Percentiles rank a stretch among this genome's conserved stretches.
Evolutionary conservation across 2,329 filamentous ascomycete genomes (phyloP).

Genomic region (Colletotrichum tofieldiae): DNA sequence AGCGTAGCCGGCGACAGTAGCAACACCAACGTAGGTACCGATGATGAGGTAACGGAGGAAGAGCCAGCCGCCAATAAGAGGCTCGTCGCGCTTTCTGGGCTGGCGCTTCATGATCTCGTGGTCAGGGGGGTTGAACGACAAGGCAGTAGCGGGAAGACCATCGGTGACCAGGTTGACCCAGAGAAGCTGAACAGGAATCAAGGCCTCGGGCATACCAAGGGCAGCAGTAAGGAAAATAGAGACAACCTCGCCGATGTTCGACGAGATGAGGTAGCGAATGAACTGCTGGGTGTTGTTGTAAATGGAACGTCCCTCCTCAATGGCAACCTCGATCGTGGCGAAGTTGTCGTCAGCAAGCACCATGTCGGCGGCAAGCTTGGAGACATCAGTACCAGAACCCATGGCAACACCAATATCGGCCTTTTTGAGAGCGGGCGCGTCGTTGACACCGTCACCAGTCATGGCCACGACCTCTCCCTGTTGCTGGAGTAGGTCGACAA

Average conservation of each 20-base stretch:
- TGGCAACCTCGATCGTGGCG: slow-evolving; percentile 94
- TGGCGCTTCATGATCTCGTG: slow-evolving; percentile 96
- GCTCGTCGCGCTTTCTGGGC: slow-evolving; percentile 92
- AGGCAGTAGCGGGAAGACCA: slow-evolving; percentile 93
- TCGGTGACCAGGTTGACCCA: slow-evolving; percentile 99
- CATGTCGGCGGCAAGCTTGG: slow-evolving; percentile 98
- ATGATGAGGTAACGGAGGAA: slow-evolving; percentile 99
- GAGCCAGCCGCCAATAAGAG: slow-evolving; percentile 93
- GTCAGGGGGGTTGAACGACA: slow-evolving; percentile 99
- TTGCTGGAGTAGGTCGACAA: slow-evolving; percentile 96
- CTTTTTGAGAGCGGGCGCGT: slow-evolving; percentile 97
- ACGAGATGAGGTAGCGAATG: slow-evolving; percentile 98
- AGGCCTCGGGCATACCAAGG: slow-evolving; percentile 95
- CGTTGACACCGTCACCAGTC: slow-evolving; percentile 99
- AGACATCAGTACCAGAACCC: slow-evolving; percentile 97
- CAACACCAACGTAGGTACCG: slow-evolving; percentile 93
- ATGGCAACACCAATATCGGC: slow-evolving; percentile 99
- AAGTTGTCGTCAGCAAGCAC: slow-evolving; percentile 99
- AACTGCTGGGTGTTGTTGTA: slow-evolving; percentile 99
- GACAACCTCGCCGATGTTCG: slow-evolving; percentile 98
- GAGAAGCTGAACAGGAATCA: slow-evolving; percentile 96
- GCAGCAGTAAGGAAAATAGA: slow-evolving; percentile 99
- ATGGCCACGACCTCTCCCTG: slow-evolving; percentile 96
- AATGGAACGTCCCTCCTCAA: slow-evolving; percentile 97
- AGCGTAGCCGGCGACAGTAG: slow-evolving; percentile 97